Evolutionary conservation across 1,284 basidiomycete genomes (phyloP), one percentile per base, ranked within the genome.

Genomic region (Xerocomus cyaneibrunnescens): DNA sequence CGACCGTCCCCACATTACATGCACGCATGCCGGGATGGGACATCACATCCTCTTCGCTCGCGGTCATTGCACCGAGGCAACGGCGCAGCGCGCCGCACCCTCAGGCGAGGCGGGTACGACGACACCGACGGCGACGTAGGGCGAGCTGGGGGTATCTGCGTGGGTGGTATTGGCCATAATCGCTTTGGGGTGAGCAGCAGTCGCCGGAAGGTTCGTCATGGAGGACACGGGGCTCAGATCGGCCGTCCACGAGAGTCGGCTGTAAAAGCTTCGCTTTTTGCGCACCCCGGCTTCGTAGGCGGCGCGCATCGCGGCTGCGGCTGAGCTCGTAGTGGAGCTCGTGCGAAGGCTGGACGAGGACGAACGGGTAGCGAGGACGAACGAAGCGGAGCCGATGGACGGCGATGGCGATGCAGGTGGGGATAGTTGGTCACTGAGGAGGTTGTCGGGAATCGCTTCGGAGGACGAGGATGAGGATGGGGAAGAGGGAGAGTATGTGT

Each of bases 221-320:
- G 67, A 67, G 10, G 66, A 57, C 36, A 52, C 41, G 3, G 68
- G 61, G 27, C 57, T 66, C 42, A 48, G 31, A 19, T 69, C 57
- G 7, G 62, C 59, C 46, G 74, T 79, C 81, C 81, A 83, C 31
- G 81, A 83, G 48, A 74, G 73, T 39, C 81, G 74, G 55, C 75
- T 74, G 55, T 80, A 77, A 58, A 80, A 75, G 55, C 74, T 80
- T 59, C 74, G 76, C 64, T 78, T 79, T 65, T 80, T 81, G 53
- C 81, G 74, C 41, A 80, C 74, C 46, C 81, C 77, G 5, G 76
- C 73, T 57, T 76, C 72, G 55, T 80, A 83, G 10, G 81, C 81
- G 0, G 79, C 79, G 13, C 82, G 79, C 54, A 83, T 81, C 16
- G 77, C 76, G 0, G 68, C 74, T 1, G 76, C 71, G 10, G 75